Conservation (phyloP, 371 early-diverging fungal genomes). For the Mortierella sp. region DNA sequence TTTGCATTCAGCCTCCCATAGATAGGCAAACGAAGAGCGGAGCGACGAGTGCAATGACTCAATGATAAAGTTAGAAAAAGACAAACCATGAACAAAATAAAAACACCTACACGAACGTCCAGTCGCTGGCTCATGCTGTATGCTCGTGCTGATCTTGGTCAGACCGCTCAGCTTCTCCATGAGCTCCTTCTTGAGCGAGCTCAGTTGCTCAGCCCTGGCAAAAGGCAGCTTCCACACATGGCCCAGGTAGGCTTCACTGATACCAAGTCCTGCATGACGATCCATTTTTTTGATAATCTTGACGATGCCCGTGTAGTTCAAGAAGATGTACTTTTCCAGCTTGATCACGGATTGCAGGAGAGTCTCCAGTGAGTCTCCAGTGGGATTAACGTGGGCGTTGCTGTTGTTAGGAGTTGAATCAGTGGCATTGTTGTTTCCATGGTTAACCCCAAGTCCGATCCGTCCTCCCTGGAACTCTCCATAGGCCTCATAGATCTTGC, state of each 20-base stretch:
- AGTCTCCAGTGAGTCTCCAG: slow-evolving; percentile 30
- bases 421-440: background rate
- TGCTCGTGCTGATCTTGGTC: slow-evolving; percentile 33
- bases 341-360: slow-evolving; percentile 61
- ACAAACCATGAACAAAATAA: slow-evolving; percentile 5
- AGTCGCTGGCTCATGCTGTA: slow-evolving; percentile 32
- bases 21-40: too few species aligned
- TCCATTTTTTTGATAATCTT: slow-evolving; percentile 78
- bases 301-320: slow-evolving; percentile 74
- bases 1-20: too few species aligned
- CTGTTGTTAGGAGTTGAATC: slow-evolving; percentile 13
- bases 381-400: slow-evolving; percentile 4
- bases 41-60: slow-evolving; percentile 18
- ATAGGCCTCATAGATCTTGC: slow-evolving; percentile 51
- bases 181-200: slow-evolving; percentile 71
- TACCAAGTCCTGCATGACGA: slow-evolving; percentile 74
- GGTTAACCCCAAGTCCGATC: slow-evolving; percentile 40
- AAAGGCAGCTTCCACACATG: slow-evolving; percentile 72
- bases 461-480: slow-evolving; percentile 55
- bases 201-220: slow-evolving; percentile 70
- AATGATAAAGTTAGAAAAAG: slow-evolving; percentile 1
- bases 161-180: slow-evolving; percentile 59
- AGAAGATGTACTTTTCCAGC: slow-evolving; percentile 68
- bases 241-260: slow-evolving; percentile 80
- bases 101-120: slow-evolving; percentile 30